These are phyloP conservation scores for Davidsoniella australis DNA, from an alignment of 2,329 filamentous ascomycete species.

Conservation along the genomic window DNA sequence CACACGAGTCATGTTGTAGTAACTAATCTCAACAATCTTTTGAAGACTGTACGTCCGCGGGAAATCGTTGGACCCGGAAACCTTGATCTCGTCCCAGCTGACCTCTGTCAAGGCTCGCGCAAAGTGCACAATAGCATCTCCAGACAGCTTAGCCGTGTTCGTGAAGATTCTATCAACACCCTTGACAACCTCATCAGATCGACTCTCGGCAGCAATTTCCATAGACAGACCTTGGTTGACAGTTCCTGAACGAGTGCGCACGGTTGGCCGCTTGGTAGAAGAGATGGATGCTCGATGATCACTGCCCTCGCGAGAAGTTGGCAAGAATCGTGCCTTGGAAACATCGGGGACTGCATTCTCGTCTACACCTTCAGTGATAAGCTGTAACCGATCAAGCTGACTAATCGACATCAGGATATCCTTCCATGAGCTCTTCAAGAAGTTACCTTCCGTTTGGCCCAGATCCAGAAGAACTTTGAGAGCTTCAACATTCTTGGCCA, in stretches of 20 bases:
- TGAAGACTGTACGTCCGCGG: conserved; percentile 94
- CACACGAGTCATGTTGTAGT: conserved; percentile 98
- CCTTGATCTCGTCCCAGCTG: conserved; percentile 98
- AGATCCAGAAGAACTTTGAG: conserved; percentile 83
- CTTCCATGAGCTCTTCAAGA: conserved; percentile 80
- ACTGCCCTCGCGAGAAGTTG: conserved; percentile 35
- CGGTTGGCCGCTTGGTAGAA: conserved; percentile 21
- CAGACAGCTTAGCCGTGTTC: conserved; percentile 81
- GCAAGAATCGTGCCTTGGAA: conserved; percentile 59
- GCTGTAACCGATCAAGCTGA: conserved; percentile 84
- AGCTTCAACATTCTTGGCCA: conserved; percentile 90
- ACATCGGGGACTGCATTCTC: conserved; percentile 87
- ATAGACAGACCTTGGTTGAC: conserved; percentile 46
- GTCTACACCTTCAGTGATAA: conserved; percentile 87
- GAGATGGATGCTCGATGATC: conserved; percentile 51
- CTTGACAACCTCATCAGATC: conserved; percentile 83
- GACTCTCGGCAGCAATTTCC: conserved; percentile 80
- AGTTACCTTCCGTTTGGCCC: conserved; percentile 80
- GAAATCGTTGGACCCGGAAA: conserved; percentile 86
- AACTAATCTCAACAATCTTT: conserved; percentile 96
- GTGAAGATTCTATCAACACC: conserved; percentile 93
- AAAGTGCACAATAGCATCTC: conserved; percentile 90
- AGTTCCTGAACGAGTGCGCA: conserved; percentile 6
- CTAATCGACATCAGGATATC: conserved; percentile 91
- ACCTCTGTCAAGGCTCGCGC: conserved; percentile 84